Base-by-base conservation (phyloP, 768 basidiomycete genomes). In the Sistotremastrum suecicum region DNA sequence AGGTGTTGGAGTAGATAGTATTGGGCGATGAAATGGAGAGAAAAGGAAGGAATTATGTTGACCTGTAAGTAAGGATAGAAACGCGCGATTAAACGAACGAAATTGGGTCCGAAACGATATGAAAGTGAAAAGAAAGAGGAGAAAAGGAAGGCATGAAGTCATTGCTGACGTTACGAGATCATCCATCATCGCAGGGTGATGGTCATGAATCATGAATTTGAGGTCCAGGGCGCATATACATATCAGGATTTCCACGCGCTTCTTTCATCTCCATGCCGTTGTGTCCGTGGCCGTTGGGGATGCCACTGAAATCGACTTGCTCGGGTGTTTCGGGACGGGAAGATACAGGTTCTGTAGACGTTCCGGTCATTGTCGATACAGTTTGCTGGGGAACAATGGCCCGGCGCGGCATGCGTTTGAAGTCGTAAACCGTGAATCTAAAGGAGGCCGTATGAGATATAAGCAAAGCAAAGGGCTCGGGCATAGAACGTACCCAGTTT, bases 401-500 rank as follows among this genome's bases (percentile, higher is more conserved):
- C 51, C 86, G 81, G 35, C 91, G 77, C 57, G 82, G 79, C 79
- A 86, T 90, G 63, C 81, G 83, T 64, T 81, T 82, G 63, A 88
- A 94, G 63, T 97, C 91, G 56, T 95, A 95, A 5, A 83, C 71
- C 10, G 82, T 81, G 61, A 95, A 95, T 62, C 90, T 94, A 53
- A 10, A 30, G 29, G 37, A 39, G 7, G 39, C 7, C 34, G 12
- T 34, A 12, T 43, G 36, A 20, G 42, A 46, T 12, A 12, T 43
- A 20, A 31, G 30, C 10, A 12, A 37, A 40, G 39, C n/a, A 34
- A 43, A 51, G 20, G 4, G 37, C 29, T 10, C 20, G 12, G 9
- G 3, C 7, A 40, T 46, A 6, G 9, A 36, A 66, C 75, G 49
- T 56, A 97, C 91, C 94, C 91, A 60, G 97, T 91, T 64, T 99